A percentile compares a stretch with the other conserved stretches of the same genome.
Conservation (phyloP, 2,329 filamentous ascomycete species). For the Neonectria faginata region DNA sequence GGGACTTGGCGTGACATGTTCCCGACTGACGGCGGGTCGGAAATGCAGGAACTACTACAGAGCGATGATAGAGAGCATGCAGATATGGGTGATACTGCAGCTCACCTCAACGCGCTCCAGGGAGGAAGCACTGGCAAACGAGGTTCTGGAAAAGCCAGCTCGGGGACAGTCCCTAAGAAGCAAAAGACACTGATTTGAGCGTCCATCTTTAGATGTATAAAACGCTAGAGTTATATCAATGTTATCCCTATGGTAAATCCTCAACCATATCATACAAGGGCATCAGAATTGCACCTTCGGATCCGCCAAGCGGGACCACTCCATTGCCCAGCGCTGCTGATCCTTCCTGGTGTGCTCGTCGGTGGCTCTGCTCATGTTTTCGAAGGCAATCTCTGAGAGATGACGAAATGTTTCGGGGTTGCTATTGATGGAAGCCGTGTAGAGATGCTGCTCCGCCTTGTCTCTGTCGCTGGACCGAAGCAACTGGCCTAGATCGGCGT, state of each 20-base stretch:
- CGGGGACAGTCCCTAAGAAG: constrained; percentile 42
- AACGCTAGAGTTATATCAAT: background rate
- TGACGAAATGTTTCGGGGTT: constrained; percentile 42
- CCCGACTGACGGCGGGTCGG: constrained; percentile 49
- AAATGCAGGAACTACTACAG: constrained; percentile 55
- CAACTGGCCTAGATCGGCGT: constrained; percentile 45
- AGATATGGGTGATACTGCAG: constrained; percentile 44
- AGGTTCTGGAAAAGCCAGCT: constrained; percentile 29
- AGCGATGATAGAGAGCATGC: constrained; percentile 51
- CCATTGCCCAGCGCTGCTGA: constrained; percentile 48
- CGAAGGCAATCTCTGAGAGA: constrained; percentile 47
- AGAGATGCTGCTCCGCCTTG: constrained; percentile 44
- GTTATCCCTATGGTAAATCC: constrained; percentile 6
- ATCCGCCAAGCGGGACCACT: constrained; percentile 51
- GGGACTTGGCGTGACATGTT: constrained; percentile 67
- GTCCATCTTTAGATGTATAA: background rate
- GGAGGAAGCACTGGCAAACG: constrained; percentile 39
- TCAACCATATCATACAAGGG: background rate
- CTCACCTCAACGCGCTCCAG: constrained; percentile 15
- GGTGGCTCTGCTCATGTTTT: constrained; percentile 34
- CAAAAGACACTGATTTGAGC: constrained; percentile 35
- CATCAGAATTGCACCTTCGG: constrained; percentile 38
- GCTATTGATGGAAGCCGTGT: constrained; percentile 43
- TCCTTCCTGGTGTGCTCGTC: constrained; percentile 35
- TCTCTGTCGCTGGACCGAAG: constrained; percentile 39